Evolutionary conservation across 139 green algal genomes (phyloP), one percentile per base, ranked within the genome.

Genomic region (Volvox reticuliferus): DNA sequence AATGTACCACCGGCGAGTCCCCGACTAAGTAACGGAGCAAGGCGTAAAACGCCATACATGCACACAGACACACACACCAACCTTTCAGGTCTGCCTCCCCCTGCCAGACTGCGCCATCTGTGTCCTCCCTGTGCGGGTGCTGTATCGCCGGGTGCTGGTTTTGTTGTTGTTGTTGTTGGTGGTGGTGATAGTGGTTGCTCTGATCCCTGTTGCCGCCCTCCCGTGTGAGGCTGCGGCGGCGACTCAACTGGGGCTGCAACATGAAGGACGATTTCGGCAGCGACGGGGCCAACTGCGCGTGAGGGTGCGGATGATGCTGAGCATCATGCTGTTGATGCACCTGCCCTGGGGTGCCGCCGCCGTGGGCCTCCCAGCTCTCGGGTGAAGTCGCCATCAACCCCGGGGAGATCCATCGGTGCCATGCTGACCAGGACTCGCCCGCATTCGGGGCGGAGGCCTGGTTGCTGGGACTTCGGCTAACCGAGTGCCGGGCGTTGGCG

Each of bases 241-340:
- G 78, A 44, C 78, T 26, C 78, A 84, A 44, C 37, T 84, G 78
- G 24, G 78, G 18, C 36, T 84, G 36, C 2, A 84, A 44, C 78
- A 44, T 35, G 13, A 84, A 84, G 9, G 78, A 67, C 78, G 78
- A 35, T 12, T 84, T 37, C 78, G 78, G 21, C 35, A 68, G 30
- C 13, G 75, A 81, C 22, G 71, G 21, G 26, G 71, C 26, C 71
- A 79, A 30, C 6, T 20, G 71, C 28, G 26, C 21, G 14, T 79
- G 78, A 35, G 36, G 36, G 19, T 68, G 78, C 20, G 36, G 78
- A 12, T 84, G 78, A 17, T 84, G 78, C 78, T 84, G 78, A 24
- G 63, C 37, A 37, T 84, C 37, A 3, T 84, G 36, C 37, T 84
- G 78, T 24, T 67, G 78, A 3, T 35, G 21, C 22, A 2, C 71